A percentile compares a stretch with the other conserved stretches of the same genome.
These are phyloP conservation scores for Lipomyces starkeyi DNA, from an alignment of 805 yeast genomes.

Conservation along the genomic window DNA sequence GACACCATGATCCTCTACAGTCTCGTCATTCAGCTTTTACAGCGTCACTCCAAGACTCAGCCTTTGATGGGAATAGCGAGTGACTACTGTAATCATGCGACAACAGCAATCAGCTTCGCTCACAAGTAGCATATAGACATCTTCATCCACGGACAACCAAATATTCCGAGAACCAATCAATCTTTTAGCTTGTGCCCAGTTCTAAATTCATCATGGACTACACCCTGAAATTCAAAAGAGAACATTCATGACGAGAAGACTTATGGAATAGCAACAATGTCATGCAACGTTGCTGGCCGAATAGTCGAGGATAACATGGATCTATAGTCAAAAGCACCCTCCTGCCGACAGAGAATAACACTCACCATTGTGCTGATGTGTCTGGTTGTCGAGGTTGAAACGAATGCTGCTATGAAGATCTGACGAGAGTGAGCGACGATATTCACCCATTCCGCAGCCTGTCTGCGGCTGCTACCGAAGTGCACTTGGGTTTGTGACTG, in stretches of 20 bases:
- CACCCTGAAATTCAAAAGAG: neutral
- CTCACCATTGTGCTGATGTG: conserved; percentile 26
- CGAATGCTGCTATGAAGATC: no score
- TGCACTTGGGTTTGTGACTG: no score
- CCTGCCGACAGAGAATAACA: neutral
- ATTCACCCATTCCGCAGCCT: no score
- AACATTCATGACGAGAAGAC: neutral
- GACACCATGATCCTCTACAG: conserved; percentile 37
- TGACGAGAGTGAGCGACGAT: no score
- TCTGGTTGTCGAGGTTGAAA: no score
- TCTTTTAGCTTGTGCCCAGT: conserved; percentile 1
- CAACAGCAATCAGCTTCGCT: neutral
- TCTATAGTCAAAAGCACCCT: conserved; percentile 1
- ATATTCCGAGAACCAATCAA: conserved; percentile 1
- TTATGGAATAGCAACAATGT: neutral
- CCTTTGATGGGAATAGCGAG: conserved; percentile 3
- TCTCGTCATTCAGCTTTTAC: conserved; percentile 1
- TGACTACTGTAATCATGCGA: neutral
- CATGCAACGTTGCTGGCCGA: neutral
- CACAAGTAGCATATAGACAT: neutral
- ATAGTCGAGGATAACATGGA: neutral
- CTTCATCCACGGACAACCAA: neutral
- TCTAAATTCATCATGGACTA: neutral
- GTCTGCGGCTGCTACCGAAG: no score
- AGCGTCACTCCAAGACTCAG: conserved; percentile 19